These are phyloP conservation scores for Psophocarpus tetragonolobus DNA, from an alignment of 306 rosid genomes.

Conservation along the genomic window DNA sequence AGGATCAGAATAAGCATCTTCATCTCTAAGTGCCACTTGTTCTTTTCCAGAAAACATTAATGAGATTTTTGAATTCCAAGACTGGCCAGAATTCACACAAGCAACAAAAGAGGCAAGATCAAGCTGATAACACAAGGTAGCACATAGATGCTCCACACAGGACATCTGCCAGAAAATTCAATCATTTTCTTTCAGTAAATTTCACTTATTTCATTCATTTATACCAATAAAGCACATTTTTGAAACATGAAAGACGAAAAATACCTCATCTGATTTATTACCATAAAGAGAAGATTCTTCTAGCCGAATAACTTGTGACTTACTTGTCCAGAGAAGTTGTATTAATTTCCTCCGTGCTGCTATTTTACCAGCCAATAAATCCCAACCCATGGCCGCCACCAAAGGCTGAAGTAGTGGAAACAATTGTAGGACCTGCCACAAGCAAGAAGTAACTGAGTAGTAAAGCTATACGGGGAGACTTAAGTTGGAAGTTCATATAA, in stretches of 20 bases:
- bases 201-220: conserved; percentile 30
- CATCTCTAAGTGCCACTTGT: conserved; percentile 50
- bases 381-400: conserved; percentile 99
- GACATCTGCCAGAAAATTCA: conserved; percentile 63
- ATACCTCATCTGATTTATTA: conserved; percentile 85
- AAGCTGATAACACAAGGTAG: conserved; percentile 83
- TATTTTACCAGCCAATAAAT: conserved; percentile 78
- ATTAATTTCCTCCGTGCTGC: conserved; percentile 76
- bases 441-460: conserved; percentile 29
- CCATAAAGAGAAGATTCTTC: conserved; percentile 86
- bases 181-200: conserved; percentile 32
- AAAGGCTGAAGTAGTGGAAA: conserved; percentile 94
- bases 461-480: conserved; percentile 28
- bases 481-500: conserved; percentile 17
- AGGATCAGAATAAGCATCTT: conserved; percentile 60
- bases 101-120: conserved; percentile 96
- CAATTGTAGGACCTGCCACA: conserved; percentile 71
- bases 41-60: conserved; percentile 67
- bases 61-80: conserved; percentile 81
- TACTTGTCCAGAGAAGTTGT: conserved; percentile 92
- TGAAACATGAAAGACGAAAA: conserved; percentile 43
- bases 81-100: conserved; percentile 81
- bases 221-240: conserved; percentile 39
- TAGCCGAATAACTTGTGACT: conserved; percentile 72
- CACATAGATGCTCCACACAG: conserved; percentile 91